Evolutionary conservation across 1,139 yeast species (phyloP), one percentile per base, ranked within the genome.

Genomic region (Saccharomyces uvarum): DNA sequence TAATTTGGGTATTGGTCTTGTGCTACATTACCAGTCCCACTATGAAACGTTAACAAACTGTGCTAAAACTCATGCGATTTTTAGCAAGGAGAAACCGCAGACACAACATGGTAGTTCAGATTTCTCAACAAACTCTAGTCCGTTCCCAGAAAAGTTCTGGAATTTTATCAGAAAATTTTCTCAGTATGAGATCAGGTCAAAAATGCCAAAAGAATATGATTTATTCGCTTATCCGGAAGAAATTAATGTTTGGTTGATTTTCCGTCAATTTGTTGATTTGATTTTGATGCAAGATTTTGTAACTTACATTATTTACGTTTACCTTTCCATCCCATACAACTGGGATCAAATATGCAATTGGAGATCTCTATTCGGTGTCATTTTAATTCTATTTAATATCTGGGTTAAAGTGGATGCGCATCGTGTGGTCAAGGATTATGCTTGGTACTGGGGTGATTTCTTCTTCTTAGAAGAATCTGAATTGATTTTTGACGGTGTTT

Each of bases 371-470:
- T 63, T 75, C 7, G 87, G 88, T 11, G 56, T 71, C 0, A 54
- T 70, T 6, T 76, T 88, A 61, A 80, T 87, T 56, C 61, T 84
- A 50, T 88, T 88, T 74, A 88, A 88, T 66, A 75, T 86, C 48
- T 88, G 95, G 95, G 96, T 88, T 52, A 88, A 88, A 68, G 75
- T 88, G 14, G 93, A 88, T 70, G 96, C 96, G 42, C 96, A 88
- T 69, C 80, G 90, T 61, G 91, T 89, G 26, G 91, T 88, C 55
- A 88, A 88, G 68, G 96, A 88, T 70, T 89, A 84, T 67, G 96
- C 96, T 11, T 88, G 96, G 96, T 88, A 88, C 71, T 88, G 96
- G 96, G 96, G 96, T 32, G 96, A 88, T 70, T 88, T 88, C 73
- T 88, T 88, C 77, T 78, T 91, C 58, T 86, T 88, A 67, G 88